Evolutionary conservation across 2,329 filamentous ascomycete genomes (phyloP).

Genomic region (Penicillium sp.): DNA sequence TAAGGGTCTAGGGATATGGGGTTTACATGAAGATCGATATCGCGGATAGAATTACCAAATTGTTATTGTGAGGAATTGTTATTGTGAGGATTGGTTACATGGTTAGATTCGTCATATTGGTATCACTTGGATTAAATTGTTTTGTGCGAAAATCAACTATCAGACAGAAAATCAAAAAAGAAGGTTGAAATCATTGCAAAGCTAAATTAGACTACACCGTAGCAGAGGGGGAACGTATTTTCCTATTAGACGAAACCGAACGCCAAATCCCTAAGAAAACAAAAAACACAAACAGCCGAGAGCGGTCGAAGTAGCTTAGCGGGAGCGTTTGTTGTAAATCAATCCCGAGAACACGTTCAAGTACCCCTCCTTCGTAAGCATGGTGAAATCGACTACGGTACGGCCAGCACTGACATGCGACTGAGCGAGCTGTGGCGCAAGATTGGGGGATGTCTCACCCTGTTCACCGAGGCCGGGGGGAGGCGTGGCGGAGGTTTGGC

Average conservation of each 20-base stretch:
- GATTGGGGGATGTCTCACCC: slow-evolving; percentile 26
- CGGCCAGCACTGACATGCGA: slow-evolving; percentile 26
- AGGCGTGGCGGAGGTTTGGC: slow-evolving; percentile 30
- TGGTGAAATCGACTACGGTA: slow-evolving; percentile 41
- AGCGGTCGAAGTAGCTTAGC: not conserved
- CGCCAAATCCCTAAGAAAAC: not conserved
- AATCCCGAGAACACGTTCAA: slow-evolving; percentile 42
- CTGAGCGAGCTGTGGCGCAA: slow-evolving; percentile 26
- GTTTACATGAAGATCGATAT: too few relatives aligned
- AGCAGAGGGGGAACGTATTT: not conserved
- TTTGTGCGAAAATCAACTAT: not conserved
- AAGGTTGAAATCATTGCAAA: not conserved
- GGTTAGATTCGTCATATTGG: too few relatives aligned
- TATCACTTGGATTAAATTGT: not conserved
- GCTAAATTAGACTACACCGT: not conserved
- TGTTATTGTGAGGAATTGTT: not conserved
- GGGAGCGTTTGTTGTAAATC: slow-evolving; percentile 30
- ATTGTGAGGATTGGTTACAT: too few relatives aligned
- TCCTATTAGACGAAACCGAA: not conserved
- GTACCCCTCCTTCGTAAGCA: slow-evolving; percentile 44
- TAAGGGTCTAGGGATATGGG: not conserved
- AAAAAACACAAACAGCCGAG: not conserved
- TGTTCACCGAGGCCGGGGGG: slow-evolving; percentile 27
- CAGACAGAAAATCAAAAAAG: not conserved
- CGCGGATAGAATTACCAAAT: not conserved